phyloP scores from a whole-genome alignment of 176 grass and related monocot species.

The Oryza meridionalis region DNA sequence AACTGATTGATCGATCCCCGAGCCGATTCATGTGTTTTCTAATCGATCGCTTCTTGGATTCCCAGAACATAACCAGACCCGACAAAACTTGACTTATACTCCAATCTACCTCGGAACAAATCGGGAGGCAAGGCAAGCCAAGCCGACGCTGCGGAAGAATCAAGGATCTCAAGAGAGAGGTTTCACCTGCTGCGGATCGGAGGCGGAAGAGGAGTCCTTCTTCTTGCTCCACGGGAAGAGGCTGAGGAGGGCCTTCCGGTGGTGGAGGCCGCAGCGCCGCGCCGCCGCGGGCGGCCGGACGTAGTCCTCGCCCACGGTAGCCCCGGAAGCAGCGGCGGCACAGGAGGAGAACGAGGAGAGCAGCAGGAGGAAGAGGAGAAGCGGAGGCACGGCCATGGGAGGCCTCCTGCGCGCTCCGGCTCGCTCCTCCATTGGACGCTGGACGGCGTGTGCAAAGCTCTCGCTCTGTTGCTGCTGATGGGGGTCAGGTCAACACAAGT shows the following conservation, averaged over 20 bases:
- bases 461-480: background rate
- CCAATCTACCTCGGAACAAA: background rate
- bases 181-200: constrained; percentile 66
- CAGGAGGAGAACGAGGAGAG: constrained; percentile 26
- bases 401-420: background rate
- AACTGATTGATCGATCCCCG: background rate
- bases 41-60: background rate
- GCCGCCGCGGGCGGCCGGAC: constrained; percentile 49
- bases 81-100: background rate
- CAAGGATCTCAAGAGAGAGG: background rate
- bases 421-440: constrained; percentile 15
- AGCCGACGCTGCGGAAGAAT: background rate
- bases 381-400: background rate
- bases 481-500: no score
- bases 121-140: background rate
- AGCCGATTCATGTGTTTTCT: background rate
- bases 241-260: constrained; percentile 56
- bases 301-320: constrained; percentile 61
- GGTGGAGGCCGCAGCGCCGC: constrained; percentile 5
- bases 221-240: constrained; percentile 53
- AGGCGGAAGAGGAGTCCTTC: constrained; percentile 41
- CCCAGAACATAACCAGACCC: background rate
- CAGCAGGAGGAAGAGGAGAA: constrained; percentile 8
- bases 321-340: constrained; percentile 1
- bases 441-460: background rate